Percentiles rank a stretch among this genome's conserved stretches.
These are phyloP conservation scores for Calonectria fujianensis DNA, from an alignment of 2,329 filamentous ascomycete species.

Conservation along the genomic window DNA sequence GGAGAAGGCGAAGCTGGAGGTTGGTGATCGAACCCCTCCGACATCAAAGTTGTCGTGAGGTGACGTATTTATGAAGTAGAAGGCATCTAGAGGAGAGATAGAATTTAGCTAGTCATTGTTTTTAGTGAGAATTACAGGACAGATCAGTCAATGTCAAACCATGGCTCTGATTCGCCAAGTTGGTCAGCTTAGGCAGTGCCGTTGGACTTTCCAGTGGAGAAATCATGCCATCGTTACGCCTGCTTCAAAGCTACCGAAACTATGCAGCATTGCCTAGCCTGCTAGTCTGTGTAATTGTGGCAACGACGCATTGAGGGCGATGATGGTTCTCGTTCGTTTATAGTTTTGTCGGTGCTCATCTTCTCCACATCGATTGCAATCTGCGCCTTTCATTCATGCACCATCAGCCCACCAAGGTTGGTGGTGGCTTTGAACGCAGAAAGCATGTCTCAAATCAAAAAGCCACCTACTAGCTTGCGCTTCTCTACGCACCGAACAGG, in stretches of 20 bases:
- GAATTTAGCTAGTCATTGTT: background rate
- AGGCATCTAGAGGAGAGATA: too few species aligned
- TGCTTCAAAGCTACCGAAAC: background rate
- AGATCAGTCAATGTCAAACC: background rate
- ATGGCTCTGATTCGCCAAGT: background rate
- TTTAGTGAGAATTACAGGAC: background rate
- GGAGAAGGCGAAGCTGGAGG: constrained; percentile 81
- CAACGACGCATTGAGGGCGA: background rate
- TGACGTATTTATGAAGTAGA: background rate
- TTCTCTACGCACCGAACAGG: background rate
- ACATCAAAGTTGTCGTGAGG: constrained; percentile 9
- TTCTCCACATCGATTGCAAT: background rate
- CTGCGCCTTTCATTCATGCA: background rate
- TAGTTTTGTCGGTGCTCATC: background rate
- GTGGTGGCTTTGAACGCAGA: background rate
- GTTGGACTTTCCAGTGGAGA: constrained; percentile 1
- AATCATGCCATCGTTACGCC: background rate
- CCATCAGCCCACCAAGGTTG: background rate
- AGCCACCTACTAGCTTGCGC: background rate
- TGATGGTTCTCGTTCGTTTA: background rate
- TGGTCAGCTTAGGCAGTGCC: background rate
- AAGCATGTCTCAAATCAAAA: background rate
- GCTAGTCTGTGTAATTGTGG: background rate
- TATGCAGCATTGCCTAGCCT: background rate
- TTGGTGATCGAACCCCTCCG: constrained; percentile 3